A percentile compares a stretch with the other conserved stretches of the same genome.
phyloP scores from a whole-genome alignment of 2,329 filamentous ascomycete species.

The Metarhizium guizhouense region DNA sequence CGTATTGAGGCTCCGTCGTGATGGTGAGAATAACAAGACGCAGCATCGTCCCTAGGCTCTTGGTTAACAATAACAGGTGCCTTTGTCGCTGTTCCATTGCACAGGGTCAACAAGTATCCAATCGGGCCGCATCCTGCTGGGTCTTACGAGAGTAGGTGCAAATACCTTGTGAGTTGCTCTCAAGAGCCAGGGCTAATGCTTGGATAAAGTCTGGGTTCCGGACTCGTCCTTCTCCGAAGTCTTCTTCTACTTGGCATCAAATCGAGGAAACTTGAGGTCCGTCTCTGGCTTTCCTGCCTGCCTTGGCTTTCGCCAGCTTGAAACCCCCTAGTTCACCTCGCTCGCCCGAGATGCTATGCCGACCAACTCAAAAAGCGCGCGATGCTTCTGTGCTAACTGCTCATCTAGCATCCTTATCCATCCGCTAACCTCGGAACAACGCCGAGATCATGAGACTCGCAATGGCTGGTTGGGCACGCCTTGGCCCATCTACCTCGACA shows the following conservation, averaged over 20 bases:
- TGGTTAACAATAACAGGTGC: slow-evolving; percentile 15
- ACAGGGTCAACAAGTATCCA: slow-evolving; percentile 21
- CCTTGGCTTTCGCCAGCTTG: not conserved
- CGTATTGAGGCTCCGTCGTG: slow-evolving; percentile 21
- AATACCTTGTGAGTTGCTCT: not conserved
- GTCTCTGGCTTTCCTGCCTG: slow-evolving; percentile 1
- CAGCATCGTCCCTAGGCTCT: not conserved
- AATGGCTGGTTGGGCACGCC: slow-evolving; percentile 24
- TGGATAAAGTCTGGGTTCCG: slow-evolving; percentile 20
- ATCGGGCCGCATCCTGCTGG: slow-evolving; percentile 25
- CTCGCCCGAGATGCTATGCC: not conserved
- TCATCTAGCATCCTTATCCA: slow-evolving; percentile 19
- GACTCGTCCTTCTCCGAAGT: slow-evolving; percentile 26
- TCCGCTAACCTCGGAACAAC: slow-evolving; percentile 21
- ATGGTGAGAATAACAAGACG: slow-evolving; percentile 12
- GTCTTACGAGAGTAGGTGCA: slow-evolving; percentile 23
- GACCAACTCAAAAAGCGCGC: not conserved
- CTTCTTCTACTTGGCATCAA: slow-evolving; percentile 23
- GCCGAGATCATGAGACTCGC: slow-evolving; percentile 21
- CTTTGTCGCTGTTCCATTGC: slow-evolving; percentile 23
- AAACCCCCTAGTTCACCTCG: not conserved
- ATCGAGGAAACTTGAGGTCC: slow-evolving; percentile 20
- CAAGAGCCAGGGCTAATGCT: not conserved
- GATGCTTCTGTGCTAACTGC: not conserved
- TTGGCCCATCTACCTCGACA: slow-evolving; percentile 24